phyloP scores from a whole-genome alignment of 208 protist species.

The Crithidia expoeki region DNA sequence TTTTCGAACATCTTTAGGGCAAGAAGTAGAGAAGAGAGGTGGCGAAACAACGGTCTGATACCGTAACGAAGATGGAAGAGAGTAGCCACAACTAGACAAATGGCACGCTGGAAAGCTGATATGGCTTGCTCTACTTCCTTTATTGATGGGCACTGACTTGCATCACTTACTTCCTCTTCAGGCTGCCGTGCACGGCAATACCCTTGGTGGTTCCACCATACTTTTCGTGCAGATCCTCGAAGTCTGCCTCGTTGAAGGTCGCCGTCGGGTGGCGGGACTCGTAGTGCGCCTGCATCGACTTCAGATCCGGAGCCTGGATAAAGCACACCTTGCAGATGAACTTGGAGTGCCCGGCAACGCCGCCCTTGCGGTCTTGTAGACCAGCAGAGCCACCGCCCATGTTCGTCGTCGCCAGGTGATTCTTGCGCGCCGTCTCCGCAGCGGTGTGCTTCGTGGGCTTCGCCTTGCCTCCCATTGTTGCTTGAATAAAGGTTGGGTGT shows the following conservation, averaged over 20 bases:
- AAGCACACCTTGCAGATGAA: conserved; percentile 75
- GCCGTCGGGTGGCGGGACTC: conserved; percentile 62
- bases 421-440: conserved; percentile 69
- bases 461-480: conserved; percentile 75
- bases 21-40: background rate
- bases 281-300: conserved; percentile 72
- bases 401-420: conserved; percentile 65
- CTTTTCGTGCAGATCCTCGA: conserved; percentile 70
- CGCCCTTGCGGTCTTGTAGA: conserved; percentile 68
- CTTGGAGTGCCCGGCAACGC: conserved; percentile 53
- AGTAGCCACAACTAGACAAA: background rate
- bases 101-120: background rate
- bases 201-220: conserved; percentile 71
- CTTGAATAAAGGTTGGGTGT: too few species aligned
- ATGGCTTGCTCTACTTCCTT: background rate
- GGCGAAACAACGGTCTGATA: background rate
- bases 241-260: conserved; percentile 57
- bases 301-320: conserved; percentile 61
- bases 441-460: conserved; percentile 85
- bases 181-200: conserved; percentile 65
- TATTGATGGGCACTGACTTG: background rate
- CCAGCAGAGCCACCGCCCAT: conserved; percentile 70
- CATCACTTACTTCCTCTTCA: conserved; percentile 55
- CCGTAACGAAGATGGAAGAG: background rate
- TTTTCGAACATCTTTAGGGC: background rate